These are phyloP conservation scores for Agrocybe praecox DNA, from an alignment of 768 basidiomycete genomes.

Conservation along the genomic window DNA sequence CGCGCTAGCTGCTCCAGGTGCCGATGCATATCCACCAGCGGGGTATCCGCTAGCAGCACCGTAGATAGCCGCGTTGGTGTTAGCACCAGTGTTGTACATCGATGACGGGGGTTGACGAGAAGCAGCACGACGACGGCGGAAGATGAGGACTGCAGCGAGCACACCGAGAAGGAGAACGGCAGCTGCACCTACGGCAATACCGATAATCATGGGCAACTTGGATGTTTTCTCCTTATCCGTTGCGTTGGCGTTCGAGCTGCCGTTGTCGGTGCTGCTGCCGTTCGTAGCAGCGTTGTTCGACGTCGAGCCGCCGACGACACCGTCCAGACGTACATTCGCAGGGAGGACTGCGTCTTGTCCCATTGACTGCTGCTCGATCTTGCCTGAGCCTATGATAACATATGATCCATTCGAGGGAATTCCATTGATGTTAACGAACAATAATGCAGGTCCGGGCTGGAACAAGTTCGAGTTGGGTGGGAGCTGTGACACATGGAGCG, in stretches of 20 bases:
- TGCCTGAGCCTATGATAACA: slow-evolving; percentile 79
- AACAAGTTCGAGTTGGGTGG: slow-evolving; percentile 86
- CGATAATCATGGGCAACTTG: slow-evolving; percentile 48
- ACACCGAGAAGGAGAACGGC: slow-evolving; percentile 52
- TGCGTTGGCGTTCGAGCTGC: slow-evolving; percentile 8
- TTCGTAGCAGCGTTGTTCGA: neutral
- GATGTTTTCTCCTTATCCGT: neutral
- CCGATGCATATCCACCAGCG: too few relatives aligned
- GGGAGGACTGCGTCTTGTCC: slow-evolving; percentile 48
- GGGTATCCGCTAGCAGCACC: too few relatives aligned
- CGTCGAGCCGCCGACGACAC: neutral
- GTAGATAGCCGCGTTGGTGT: too few relatives aligned
- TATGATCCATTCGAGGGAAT: slow-evolving; percentile 80
- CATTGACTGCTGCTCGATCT: slow-evolving; percentile 69
- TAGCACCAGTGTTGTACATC: slow-evolving; percentile 5
- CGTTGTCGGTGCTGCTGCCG: neutral
- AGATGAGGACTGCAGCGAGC: slow-evolving; percentile 49
- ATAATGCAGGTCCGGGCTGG: slow-evolving; percentile 84
- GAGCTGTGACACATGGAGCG: slow-evolving; percentile 78
- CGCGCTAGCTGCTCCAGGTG: too few relatives aligned
- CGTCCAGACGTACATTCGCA: slow-evolving; percentile 42
- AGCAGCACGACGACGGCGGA: slow-evolving; percentile 50
- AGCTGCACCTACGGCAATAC: slow-evolving; percentile 55
- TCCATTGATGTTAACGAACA: slow-evolving; percentile 84
- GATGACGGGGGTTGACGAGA: slow-evolving; percentile 24